Conservation (phyloP, 768 basidiomycete species). For the Mycena filopes region DNA sequence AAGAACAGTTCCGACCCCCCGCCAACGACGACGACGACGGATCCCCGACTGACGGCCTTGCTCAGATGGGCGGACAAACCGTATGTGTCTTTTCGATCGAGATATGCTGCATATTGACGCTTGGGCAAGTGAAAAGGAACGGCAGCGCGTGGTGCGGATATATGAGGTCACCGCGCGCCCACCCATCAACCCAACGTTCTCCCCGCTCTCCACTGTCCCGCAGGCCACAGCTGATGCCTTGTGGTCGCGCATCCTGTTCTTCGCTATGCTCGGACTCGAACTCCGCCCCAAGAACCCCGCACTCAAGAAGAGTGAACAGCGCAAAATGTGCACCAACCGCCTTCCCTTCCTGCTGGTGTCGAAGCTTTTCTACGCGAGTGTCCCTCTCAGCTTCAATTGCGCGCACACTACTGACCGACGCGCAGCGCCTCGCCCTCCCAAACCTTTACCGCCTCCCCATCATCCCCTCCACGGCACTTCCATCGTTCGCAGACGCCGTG, state of each 20-base stretch:
- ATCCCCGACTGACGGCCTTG: background rate
- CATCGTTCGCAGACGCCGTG: background rate
- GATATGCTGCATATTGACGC: background rate
- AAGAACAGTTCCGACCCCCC: background rate
- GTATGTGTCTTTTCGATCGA: too few species aligned
- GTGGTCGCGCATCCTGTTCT: slow-evolving; percentile 1
- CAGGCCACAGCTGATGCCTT: background rate
- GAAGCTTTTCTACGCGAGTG: background rate
- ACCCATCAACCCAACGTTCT: background rate
- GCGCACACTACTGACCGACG: background rate
- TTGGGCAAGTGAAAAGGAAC: too few species aligned
- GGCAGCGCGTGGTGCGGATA: background rate
- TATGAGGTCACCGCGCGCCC: background rate
- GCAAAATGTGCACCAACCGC: background rate
- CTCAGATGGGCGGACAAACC: background rate
- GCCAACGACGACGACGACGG: background rate
- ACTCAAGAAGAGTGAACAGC: background rate
- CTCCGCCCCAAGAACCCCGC: background rate
- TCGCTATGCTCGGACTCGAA: background rate
- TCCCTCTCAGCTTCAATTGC: background rate
- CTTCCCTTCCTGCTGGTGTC: slow-evolving; percentile 5
- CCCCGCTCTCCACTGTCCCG: background rate
- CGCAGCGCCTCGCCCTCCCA: background rate
- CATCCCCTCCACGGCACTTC: background rate
- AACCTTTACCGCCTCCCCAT: background rate